These are phyloP conservation scores for Sugiyamaella xylanicola DNA, from an alignment of 1,139 yeast species.

Conservation along the genomic window DNA sequence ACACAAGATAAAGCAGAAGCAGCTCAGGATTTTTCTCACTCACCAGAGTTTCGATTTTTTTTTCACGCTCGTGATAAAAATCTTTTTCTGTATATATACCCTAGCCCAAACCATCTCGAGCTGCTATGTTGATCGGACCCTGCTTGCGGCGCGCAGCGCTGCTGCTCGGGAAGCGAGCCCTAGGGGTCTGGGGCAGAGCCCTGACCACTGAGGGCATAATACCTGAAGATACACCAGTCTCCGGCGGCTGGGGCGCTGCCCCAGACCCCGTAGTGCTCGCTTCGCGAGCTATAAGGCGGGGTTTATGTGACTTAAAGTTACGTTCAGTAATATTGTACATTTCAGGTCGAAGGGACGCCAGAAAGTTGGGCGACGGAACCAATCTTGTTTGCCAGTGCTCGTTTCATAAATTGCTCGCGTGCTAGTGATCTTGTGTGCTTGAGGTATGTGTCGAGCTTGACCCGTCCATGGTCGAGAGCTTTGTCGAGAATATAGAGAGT, in stretches of 20 bases:
- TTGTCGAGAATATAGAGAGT: slow-evolving; percentile 62
- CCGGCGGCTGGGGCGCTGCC: neutral
- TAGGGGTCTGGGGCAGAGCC: neutral
- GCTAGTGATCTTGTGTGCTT: slow-evolving; percentile 64
- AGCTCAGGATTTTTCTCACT: neutral
- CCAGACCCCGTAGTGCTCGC: neutral
- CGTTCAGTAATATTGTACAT: neutral
- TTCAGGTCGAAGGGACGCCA: slow-evolving; percentile 4
- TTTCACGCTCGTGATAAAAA: slow-evolving; percentile 5
- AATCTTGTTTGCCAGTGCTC: slow-evolving; percentile 36
- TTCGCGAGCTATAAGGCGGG: neutral
- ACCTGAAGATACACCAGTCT: too few relatives aligned
- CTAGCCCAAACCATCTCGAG: slow-evolving; percentile 11
- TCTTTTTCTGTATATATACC: slow-evolving; percentile 10
- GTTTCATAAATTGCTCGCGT: slow-evolving; percentile 66
- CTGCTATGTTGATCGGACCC: neutral
- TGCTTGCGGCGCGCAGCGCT: too few relatives aligned
- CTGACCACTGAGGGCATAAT: neutral
- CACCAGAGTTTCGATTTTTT: neutral
- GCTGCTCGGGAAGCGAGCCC: too few relatives aligned
- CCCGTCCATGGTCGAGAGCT: slow-evolving; percentile 52
- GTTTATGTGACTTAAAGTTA: neutral
- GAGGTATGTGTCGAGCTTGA: slow-evolving; percentile 56
- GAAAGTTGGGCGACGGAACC: slow-evolving; percentile 19
- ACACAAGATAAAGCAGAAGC: neutral